A percentile compares a stretch with the other conserved stretches of the same genome.
Evolutionary conservation across 192 early-diverging fungal genomes (phyloP).

Genomic region (Coemansia sp.): DNA sequence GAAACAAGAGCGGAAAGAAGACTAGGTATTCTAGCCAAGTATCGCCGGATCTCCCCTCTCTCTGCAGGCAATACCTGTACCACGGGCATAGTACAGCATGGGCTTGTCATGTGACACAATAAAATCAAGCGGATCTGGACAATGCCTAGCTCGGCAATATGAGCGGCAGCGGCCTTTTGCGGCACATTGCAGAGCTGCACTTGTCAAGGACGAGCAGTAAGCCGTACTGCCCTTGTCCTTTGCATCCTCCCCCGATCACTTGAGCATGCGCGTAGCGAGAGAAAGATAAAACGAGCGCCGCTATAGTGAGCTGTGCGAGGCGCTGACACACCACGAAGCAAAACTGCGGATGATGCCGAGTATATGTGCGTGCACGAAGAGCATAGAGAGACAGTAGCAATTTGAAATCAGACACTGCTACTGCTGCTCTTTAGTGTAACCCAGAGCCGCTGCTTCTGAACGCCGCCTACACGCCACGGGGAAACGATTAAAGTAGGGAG

Average conservation of each 20-base stretch:
- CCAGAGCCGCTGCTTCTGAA: background rate
- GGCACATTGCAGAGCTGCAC: background rate
- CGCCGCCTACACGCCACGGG: background rate
- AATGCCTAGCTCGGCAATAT: background rate
- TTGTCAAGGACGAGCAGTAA: slow-evolving; percentile 1
- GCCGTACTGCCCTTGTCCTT: background rate
- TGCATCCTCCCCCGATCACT: background rate
- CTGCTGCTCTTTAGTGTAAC: background rate
- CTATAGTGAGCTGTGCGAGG: background rate
- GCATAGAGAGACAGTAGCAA: background rate
- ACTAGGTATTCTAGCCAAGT: background rate
- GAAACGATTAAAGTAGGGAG: slow-evolving; percentile 1
- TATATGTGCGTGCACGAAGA: background rate
- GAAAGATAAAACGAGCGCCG: background rate
- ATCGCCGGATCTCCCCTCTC: background rate
- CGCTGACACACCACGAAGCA: background rate
- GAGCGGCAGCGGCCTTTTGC: background rate
- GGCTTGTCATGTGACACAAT: slow-evolving; percentile 7
- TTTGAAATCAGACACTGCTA: background rate
- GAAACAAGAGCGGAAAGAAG: background rate
- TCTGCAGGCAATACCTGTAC: background rate
- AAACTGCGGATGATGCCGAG: background rate
- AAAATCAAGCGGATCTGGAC: background rate
- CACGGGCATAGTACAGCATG: slow-evolving; percentile 1
- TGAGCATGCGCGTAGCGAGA: background rate